Conservation (phyloP, 2,329 filamentous ascomycete genomes). For the Colletotrichum sp. region DNA sequence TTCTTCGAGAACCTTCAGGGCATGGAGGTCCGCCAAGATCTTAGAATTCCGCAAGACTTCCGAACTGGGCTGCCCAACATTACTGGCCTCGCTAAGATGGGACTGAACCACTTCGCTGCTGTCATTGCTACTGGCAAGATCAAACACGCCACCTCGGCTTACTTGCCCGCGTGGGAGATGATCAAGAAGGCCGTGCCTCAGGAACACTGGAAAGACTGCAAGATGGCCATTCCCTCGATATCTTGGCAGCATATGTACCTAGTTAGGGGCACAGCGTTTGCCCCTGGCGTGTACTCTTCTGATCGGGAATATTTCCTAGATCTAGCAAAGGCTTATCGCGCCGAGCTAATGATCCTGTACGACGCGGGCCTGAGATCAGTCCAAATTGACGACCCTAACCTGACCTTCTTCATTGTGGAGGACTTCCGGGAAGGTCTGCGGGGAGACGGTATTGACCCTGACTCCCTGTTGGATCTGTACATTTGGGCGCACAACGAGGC, state of each 20-base stretch:
- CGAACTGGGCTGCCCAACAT: background rate
- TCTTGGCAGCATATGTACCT: slow-evolving; percentile 45
- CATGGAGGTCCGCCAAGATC: background rate
- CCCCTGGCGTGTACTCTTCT: slow-evolving; percentile 25
- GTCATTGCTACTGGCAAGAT: slow-evolving; percentile 57
- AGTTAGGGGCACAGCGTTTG: slow-evolving; percentile 25
- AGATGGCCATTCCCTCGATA: slow-evolving; percentile 59
- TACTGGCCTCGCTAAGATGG: background rate
- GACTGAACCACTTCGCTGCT: slow-evolving; percentile 21
- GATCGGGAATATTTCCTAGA: slow-evolving; percentile 64
- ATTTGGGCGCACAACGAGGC: slow-evolving; percentile 79
- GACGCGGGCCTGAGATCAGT: slow-evolving; percentile 67
- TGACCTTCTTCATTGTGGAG: slow-evolving; percentile 78
- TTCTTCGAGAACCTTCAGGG: slow-evolving; percentile 50
- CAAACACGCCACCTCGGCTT: slow-evolving; percentile 45
- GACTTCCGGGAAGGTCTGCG: slow-evolving; percentile 76
- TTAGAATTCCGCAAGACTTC: slow-evolving; percentile 2
- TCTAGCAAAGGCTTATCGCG: slow-evolving; percentile 68
- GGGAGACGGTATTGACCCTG: slow-evolving; percentile 69
- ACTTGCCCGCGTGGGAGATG: slow-evolving; percentile 54
- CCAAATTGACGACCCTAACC: slow-evolving; percentile 70
- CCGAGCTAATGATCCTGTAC: slow-evolving; percentile 66
- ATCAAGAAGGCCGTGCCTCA: slow-evolving; percentile 51
- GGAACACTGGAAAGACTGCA: slow-evolving; percentile 55
- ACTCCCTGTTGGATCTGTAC: slow-evolving; percentile 75